Evolutionary conservation across 1,284 basidiomycete genomes (phyloP).

Genomic region (Pyrrhoderma noxium): DNA sequence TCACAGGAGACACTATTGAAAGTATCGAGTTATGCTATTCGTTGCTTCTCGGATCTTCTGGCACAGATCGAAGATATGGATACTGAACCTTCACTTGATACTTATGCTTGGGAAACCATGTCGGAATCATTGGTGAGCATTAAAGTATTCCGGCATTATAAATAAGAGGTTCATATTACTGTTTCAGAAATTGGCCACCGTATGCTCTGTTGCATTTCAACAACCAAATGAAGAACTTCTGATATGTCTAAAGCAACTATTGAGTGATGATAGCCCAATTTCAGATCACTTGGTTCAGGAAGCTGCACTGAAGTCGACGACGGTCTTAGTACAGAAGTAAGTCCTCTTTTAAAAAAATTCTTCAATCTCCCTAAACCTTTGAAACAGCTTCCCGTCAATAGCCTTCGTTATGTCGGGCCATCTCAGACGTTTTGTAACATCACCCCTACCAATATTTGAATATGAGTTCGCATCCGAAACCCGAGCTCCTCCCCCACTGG

Average conservation of each 20-base stretch:
- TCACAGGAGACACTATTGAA: slow-evolving; percentile 39
- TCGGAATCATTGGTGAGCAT: slow-evolving; percentile 67
- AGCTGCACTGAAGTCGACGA: slow-evolving; percentile 76
- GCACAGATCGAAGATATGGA: slow-evolving; percentile 76
- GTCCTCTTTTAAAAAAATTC: slow-evolving; percentile 18
- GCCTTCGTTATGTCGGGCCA: slow-evolving; percentile 73
- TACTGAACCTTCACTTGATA: slow-evolving; percentile 65
- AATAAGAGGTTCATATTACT: slow-evolving; percentile 16
- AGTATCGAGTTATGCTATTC: slow-evolving; percentile 54
- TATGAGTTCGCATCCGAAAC: slow-evolving; percentile 73
- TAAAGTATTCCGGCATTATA: not conserved
- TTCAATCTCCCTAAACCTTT: not conserved
- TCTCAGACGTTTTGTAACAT: slow-evolving; percentile 83
- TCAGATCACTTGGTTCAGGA: slow-evolving; percentile 79
- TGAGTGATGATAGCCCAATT: slow-evolving; percentile 78
- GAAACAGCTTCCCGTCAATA: slow-evolving; percentile 67
- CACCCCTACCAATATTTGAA: slow-evolving; percentile 83
- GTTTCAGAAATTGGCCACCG: slow-evolving; percentile 76
- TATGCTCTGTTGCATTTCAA: slow-evolving; percentile 72
- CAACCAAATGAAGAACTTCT: slow-evolving; percentile 68
- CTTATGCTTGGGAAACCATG: slow-evolving; percentile 84
- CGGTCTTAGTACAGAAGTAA: slow-evolving; percentile 77
- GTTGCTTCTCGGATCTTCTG: slow-evolving; percentile 68
- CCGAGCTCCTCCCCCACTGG: slow-evolving; percentile 67
- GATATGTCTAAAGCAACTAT: slow-evolving; percentile 62